Conservation (phyloP, 305 asterid species). For the Fraxinus albicans region DNA sequence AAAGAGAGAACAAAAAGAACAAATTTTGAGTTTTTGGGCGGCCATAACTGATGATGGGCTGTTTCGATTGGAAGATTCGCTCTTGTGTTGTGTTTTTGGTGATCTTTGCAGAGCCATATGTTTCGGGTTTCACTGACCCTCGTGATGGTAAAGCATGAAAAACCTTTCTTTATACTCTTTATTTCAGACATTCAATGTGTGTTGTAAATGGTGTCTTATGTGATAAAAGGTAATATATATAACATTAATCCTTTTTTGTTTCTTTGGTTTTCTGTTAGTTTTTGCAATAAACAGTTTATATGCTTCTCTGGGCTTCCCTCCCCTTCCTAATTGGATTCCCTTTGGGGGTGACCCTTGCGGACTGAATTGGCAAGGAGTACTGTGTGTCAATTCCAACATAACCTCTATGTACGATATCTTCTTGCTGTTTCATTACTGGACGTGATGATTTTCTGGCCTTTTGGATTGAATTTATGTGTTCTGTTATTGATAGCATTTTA, state of each 20-base stretch:
- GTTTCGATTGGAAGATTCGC: conserved; percentile 35
- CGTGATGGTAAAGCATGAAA: conserved; percentile 63
- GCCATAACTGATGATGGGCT: conserved; percentile 41
- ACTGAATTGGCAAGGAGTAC: conserved; percentile 81
- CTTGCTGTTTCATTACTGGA: not conserved
- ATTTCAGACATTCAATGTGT: not conserved
- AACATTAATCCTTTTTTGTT: not conserved
- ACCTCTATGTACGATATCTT: conserved; percentile 62
- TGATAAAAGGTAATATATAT: not conserved
- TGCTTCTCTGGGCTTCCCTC: conserved; percentile 63
- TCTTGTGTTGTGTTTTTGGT: conserved; percentile 36
- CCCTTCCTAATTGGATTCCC: conserved; percentile 75
- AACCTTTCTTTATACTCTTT: not conserved
- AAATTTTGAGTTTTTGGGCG: conserved; percentile 29
- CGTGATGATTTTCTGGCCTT: not conserved
- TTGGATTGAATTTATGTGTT: not conserved
- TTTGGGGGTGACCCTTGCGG: conserved; percentile 94
- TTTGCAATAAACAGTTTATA: conserved; percentile 73
- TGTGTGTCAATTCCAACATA: conserved; percentile 72
- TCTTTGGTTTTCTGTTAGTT: conserved; percentile 45
- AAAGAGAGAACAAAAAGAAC: conserved; percentile 20
- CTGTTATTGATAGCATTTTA: conserved; percentile 48
- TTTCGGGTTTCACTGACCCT: conserved; percentile 67
- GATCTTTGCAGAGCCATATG: conserved; percentile 36
- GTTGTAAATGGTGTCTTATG: not conserved